Base-by-base conservation (phyloP, 345 rosid species). In the Fremontodendron californicum region DNA sequence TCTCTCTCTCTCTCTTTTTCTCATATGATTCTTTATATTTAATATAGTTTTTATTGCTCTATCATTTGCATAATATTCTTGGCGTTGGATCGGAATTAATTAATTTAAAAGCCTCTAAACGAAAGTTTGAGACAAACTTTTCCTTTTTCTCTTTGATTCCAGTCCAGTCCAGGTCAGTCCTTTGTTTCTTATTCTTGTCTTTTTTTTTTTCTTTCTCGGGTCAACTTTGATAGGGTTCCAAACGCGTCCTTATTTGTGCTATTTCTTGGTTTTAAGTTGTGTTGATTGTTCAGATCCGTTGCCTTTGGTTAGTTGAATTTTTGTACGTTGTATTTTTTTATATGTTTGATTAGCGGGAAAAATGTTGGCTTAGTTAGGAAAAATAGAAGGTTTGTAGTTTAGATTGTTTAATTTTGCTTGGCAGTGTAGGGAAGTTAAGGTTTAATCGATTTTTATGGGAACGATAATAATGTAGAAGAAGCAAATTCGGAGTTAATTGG, bases 241-340 rank as follows among this genome's bases (percentile, higher is more conserved):
- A 29, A 31, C 39, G 29, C 65, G 9, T 33, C 23, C 55, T 21
- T 60, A 15, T 18, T 54, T 25, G 18, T 13, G 51, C 63, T 43
- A 15, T 11, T 21, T 61, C 15, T 42, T 49, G 45, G 15, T 78
- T 77, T 77, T 55, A 67, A 37, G 15, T 27, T 40, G 77, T 58
- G 70, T 78, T 52, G 81, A 43, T 80, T 76, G 54, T 60, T 60
- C 75, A 85, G 88, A 87, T 85, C 88, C 83, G 82, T 64, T 77
- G 79, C n/a, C 42, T 78, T 74, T 68, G 52, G 29, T 54, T 12
- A 23, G 65, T 67, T 69, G 23, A 75, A 66, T 77, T 82, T 37
- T 27, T 42, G 42, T 9, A 6, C 42, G 35, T 18, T 40, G 55
- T 57, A 11, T 23, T 15, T 65, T 33, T 0, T 63, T 1, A 37